Evolutionary conservation across 2,329 filamentous ascomycete species (phyloP).

Genomic region (Ophiosphaerella narmari): DNA sequence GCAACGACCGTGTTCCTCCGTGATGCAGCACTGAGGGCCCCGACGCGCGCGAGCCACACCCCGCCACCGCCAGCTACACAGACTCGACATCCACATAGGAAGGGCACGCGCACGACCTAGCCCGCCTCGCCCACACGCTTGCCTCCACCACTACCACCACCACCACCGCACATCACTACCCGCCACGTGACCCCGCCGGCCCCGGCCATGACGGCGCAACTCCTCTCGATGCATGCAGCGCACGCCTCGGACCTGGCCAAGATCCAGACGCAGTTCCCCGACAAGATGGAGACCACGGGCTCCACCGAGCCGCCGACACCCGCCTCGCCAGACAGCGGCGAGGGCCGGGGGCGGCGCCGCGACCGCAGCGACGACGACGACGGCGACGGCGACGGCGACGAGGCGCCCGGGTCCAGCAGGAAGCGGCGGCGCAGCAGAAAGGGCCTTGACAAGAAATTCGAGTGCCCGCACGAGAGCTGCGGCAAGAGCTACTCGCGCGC

Average conservation of each 20-base stretch:
- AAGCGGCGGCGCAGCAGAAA: constrained; percentile 75
- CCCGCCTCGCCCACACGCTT: not conserved
- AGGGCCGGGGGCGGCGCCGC: constrained; percentile 44
- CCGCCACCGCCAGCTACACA: constrained; percentile 25
- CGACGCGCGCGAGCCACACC: constrained; percentile 19
- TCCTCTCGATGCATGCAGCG: constrained; percentile 45
- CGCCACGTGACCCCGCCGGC: not conserved
- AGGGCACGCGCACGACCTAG: constrained; percentile 15
- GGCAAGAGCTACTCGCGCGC: constrained; percentile 96
- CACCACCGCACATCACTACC: constrained; percentile 3
- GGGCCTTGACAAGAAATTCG: constrained; percentile 72
- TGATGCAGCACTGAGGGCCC: constrained; percentile 11
- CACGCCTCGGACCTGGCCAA: constrained; percentile 43
- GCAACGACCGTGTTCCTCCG: not conserved
- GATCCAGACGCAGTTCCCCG: constrained; percentile 38
- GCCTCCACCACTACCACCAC: constrained; percentile 9
- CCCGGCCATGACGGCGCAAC: constrained; percentile 45
- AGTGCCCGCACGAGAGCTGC: constrained; percentile 81
- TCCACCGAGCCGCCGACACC: constrained; percentile 37
- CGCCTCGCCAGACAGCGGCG: constrained; percentile 41
- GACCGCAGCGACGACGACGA: constrained; percentile 39
- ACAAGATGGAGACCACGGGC: constrained; percentile 40
- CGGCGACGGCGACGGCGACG: constrained; percentile 36
- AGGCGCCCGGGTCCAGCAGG: constrained; percentile 42
- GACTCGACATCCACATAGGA: constrained; percentile 6